Percentiles rank a stretch among this genome's conserved stretches.
Conservation (phyloP, 768 basidiomycete genomes). For the Psilocybe tampanensis region DNA sequence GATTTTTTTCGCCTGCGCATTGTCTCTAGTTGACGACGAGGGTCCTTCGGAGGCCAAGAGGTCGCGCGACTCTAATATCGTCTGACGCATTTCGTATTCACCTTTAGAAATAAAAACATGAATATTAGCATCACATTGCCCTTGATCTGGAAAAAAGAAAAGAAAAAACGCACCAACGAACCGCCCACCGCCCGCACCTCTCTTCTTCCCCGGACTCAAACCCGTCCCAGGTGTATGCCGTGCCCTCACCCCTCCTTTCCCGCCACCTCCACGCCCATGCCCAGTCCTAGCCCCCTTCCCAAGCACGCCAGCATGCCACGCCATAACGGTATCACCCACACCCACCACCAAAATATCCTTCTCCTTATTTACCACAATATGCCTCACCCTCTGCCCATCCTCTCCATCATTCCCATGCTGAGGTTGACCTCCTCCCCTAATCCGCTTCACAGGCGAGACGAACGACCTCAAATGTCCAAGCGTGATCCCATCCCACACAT, state of each 20-base stretch:
- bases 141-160: neutral
- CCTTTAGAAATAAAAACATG: slow-evolving; percentile 37
- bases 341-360: slow-evolving; percentile 57
- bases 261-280: neutral
- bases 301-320: slow-evolving; percentile 60
- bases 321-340: slow-evolving; percentile 62
- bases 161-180: slow-evolving; percentile 44
- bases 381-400: slow-evolving; percentile 40
- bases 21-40: no score
- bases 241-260: slow-evolving; percentile 34
- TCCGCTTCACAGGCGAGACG: slow-evolving; percentile 43
- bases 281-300: neutral
- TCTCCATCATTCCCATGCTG: no score
- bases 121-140: no score
- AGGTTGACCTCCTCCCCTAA: slow-evolving; percentile 28
- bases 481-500: slow-evolving; percentile 68
- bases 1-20: slow-evolving; percentile 30
- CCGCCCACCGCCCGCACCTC: slow-evolving; percentile 37
- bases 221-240: slow-evolving; percentile 26
- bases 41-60: slow-evolving; percentile 59
- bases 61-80: slow-evolving; percentile 59
- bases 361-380: slow-evolving; percentile 58
- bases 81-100: slow-evolving; percentile 62
- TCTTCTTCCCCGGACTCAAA: slow-evolving; percentile 36
- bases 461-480: slow-evolving; percentile 61